Base-by-base conservation (phyloP, 148 eudicot species). In the Spergularia bocconei region DNA sequence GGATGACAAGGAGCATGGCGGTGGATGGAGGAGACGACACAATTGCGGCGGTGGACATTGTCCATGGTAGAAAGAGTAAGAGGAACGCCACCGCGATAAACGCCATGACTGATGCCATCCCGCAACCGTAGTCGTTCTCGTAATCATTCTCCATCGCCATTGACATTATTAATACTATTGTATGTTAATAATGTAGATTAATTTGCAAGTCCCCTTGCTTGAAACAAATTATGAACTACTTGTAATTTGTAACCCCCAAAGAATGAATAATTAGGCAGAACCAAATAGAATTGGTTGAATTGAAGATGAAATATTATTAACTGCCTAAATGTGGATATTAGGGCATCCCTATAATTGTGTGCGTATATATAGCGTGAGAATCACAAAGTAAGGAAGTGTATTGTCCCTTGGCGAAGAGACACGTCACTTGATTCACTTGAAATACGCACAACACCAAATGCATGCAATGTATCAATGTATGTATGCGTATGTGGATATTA, bases 1-100 rank as follows among this genome's bases (percentile, higher is more conserved):
- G 79, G 20, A 77, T 77, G 69, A 51, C 13, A 36, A 69, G 69
- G 50, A 70, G 79, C 44, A 62, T 33, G 17, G 38, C 0, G 6
- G 62, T 14, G 51, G 77, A 74, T 13, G 77, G 69, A 14, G 74
- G 36, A 12, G 69, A 53, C 13, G 69, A 53, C 13, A 67, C n/a
- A 13, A 44, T 5, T 44, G 69, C 56, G 6, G 17, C 67, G 14
- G 74, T 20, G 6, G 19, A 6, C 38, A 69, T 59, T 9, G 53
- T 60, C 41, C 57, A 70, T 19, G 79, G 79, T n/a, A 77, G 63
- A 36, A 69, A 4, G 7, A 62, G 6, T 6, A 76, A 29, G 9
- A 76, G 25, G 13, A 76, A 25, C 3, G 51, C 9, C 13, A 76
- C 50, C 50, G 25, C 56, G 20, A 70, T 1, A 2, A 77, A 47